phyloP scores from a whole-genome alignment of 2,329 filamentous ascomycete genomes.

The Clarireedia hainanense region DNA sequence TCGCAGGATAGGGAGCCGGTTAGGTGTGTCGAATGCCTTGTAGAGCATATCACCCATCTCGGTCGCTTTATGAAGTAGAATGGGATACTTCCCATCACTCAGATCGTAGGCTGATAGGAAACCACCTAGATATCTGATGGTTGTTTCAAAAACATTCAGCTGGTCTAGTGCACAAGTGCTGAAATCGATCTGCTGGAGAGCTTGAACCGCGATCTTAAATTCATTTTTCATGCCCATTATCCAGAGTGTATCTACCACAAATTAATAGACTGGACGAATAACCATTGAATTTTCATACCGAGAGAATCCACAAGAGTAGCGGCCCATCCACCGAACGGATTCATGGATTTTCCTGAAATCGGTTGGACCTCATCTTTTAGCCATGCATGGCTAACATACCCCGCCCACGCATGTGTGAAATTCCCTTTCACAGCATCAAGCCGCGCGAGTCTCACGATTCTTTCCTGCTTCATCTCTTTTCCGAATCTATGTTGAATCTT shows the following conservation, averaged over 20 bases:
- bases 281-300: not conserved
- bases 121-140: slow-evolving; percentile 33
- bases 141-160: slow-evolving; percentile 33
- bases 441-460: slow-evolving; percentile 10
- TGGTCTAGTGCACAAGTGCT: slow-evolving; percentile 12
- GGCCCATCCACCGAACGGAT: slow-evolving; percentile 87
- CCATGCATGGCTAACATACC: slow-evolving; percentile 74
- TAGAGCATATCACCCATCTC: slow-evolving; percentile 29
- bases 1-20: slow-evolving; percentile 41
- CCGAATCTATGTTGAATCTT: slow-evolving; percentile 19
- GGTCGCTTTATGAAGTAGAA: slow-evolving; percentile 25
- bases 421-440: slow-evolving; percentile 17
- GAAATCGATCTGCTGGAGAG: slow-evolving; percentile 52
- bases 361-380: slow-evolving; percentile 79
- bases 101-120: slow-evolving; percentile 31
- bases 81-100: slow-evolving; percentile 22
- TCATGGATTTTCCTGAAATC: slow-evolving; percentile 53
- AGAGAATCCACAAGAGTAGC: slow-evolving; percentile 67
- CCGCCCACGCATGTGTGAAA: slow-evolving; percentile 53
- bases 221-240: slow-evolving; percentile 73
- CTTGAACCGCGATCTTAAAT: slow-evolving; percentile 54
- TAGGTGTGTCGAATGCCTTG: slow-evolving; percentile 43
- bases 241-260: slow-evolving; percentile 67
- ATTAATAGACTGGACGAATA: not conserved
- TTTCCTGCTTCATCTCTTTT: slow-evolving; percentile 8